Evolutionary conservation across 2,329 filamentous ascomycete genomes (phyloP).

Genomic region (Calonectria leucothoes): DNA sequence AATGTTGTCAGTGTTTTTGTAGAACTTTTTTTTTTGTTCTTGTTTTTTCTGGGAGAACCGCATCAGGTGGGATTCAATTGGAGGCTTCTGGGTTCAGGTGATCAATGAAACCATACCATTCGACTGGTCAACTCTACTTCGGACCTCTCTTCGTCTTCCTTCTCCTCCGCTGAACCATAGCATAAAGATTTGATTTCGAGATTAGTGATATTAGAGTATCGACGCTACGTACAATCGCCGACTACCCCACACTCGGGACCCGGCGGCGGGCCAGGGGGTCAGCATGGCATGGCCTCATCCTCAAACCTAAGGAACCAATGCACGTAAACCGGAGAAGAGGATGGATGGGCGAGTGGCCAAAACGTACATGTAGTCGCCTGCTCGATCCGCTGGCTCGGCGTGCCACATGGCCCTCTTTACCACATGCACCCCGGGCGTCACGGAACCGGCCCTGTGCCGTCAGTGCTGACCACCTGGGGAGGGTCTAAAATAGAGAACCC

Average conservation of each 20-base stretch:
- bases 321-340: conserved; percentile 13
- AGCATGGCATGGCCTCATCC: conserved; percentile 9
- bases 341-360: background rate
- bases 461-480: background rate
- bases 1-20: conserved; percentile 28
- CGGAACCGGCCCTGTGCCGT: conserved; percentile 18
- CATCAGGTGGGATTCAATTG: conserved; percentile 33
- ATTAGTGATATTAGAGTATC: background rate
- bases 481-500: conserved; percentile 7
- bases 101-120: background rate
- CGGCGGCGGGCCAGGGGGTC: background rate
- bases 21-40: conserved; percentile 8
- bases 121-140: background rate
- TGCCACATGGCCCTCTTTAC: conserved; percentile 20
- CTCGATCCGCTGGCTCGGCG: background rate
- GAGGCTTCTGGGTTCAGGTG: conserved; percentile 16
- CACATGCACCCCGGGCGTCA: conserved; percentile 12
- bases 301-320: conserved; percentile 18
- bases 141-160: no score
- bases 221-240: background rate
- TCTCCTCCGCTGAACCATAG: conserved; percentile 5
- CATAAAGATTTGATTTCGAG: background rate
- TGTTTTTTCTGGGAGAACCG: conserved; percentile 27
- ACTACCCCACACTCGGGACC: conserved; percentile 15
- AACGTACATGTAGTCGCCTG: background rate